phyloP scores from a whole-genome alignment of 805 yeast species.

The Komagataella kurtzmanii region DNA sequence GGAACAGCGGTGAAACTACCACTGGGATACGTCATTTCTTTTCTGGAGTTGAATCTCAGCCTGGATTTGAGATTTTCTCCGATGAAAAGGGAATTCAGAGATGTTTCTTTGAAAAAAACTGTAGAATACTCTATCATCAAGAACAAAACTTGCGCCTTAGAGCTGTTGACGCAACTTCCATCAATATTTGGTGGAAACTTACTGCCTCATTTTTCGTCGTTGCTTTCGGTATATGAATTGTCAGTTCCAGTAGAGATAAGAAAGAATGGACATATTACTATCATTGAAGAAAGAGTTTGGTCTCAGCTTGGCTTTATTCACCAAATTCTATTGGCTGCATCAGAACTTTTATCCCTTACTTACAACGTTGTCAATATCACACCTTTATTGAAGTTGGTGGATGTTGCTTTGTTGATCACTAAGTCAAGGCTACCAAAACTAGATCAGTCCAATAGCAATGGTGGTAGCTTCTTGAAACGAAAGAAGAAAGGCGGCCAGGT shows the following conservation, averaged over 20 bases:
- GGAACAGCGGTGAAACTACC: constrained; percentile 41
- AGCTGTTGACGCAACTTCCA: constrained; percentile 24
- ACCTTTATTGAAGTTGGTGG: constrained; percentile 40
- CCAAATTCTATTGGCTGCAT: constrained; percentile 15
- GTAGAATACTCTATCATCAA: constrained; percentile 28
- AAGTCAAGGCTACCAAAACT: constrained; percentile 19
- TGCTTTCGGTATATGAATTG: constrained; percentile 42
- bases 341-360: constrained; percentile 11
- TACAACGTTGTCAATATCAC: constrained; percentile 30
- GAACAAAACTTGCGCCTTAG: constrained; percentile 31
- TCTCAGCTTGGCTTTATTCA: constrained; percentile 17
- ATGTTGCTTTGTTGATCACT: constrained; percentile 33
- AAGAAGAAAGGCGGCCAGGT: constrained; percentile 20
- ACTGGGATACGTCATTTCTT: constrained; percentile 36
- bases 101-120: constrained; percentile 28
- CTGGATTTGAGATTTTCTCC: constrained; percentile 42
- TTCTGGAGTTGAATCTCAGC: constrained; percentile 41
- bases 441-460: constrained; percentile 3
- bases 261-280: constrained; percentile 22
- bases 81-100: constrained; percentile 47
- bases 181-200: constrained; percentile 20
- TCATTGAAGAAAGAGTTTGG: constrained; percentile 19
- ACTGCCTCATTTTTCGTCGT: constrained; percentile 31
- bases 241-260: constrained; percentile 38
- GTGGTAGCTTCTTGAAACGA: constrained; percentile 2